Base-by-base conservation (phyloP, 495 filamentous ascomycete genomes). In the Pseudoneurospora amorphoporcata region DNA sequence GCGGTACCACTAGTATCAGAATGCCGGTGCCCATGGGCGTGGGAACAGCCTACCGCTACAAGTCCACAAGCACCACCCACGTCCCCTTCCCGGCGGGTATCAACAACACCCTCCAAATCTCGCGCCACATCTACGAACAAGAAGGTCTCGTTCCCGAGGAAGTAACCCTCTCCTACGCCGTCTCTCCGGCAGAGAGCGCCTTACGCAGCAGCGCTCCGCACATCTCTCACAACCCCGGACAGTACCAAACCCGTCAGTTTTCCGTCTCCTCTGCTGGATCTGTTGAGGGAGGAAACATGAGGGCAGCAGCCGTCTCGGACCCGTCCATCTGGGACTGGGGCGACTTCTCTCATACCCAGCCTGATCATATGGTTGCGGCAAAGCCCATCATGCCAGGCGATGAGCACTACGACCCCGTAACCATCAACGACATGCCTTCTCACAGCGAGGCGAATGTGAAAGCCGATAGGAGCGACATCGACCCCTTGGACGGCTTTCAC, bases 371-470 rank as follows among this genome's bases (percentile, higher is more conserved):
- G 4, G 29, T 65, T 1, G 6, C 53, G 3, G 14, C 53, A 12
- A 23, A 23, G 4, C 53, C 53, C 1, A 65, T 65, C 53, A 65
- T 65, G 53, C 53, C 53, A 12, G 53, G 53, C 10, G 53, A 65
- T 4, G 53, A 65, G 14, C 12, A 65, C 0, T 65, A 65, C 7
- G 53, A 65, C 7, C 53, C 53, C 12, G 29, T 65, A 3, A 65
- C 53, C 2, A 65, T 80, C 41, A 76, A 79, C 42, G 74, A 39
- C n/a, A 79, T 79, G 69, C 77, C 78, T 14, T 77, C 78, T 40
- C 72, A 76, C 68, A 75, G 73, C 73, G 78, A 80, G 70, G 78
- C 74, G 7, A 70, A 79, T 39, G 78, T 80, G 1, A 73, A 69
- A 14, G 78, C 78, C 0, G 78, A 80, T 39, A 73, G 78, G 39